Percentiles rank a stretch among this genome's conserved stretches.
These are phyloP conservation scores for Magnolia officinalis DNA, from an alignment of 164 flowering plant species.

Conservation along the genomic window DNA sequence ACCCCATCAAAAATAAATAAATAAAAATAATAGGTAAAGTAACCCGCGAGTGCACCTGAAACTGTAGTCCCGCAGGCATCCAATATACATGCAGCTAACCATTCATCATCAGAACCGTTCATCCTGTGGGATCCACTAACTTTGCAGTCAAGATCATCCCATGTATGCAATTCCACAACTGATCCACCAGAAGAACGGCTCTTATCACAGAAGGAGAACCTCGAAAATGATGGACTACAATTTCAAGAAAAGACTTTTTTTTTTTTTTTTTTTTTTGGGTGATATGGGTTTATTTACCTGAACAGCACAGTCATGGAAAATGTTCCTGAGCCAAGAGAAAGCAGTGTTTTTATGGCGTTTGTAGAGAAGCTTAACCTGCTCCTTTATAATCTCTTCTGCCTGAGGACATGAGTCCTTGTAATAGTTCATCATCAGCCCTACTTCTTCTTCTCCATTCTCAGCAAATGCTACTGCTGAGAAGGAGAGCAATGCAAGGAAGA, in stretches of 20 bases:
- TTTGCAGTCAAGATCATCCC: background rate
- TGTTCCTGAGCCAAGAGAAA: constrained; percentile 97
- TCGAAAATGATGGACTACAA: background rate
- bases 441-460: constrained; percentile 41
- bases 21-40: background rate
- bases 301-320: constrained; percentile 99
- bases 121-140: no score
- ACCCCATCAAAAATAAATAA: background rate
- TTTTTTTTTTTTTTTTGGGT: background rate
- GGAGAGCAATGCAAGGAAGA: constrained; percentile 40
- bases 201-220: background rate
- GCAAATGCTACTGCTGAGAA: constrained; percentile 42
- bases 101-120: background rate
- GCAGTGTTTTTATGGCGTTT: constrained; percentile 99
- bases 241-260: background rate
- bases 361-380: constrained; percentile 91
- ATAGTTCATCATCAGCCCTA: constrained; percentile 80
- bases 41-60: background rate
- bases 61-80: background rate
- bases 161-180: constrained; percentile 3
- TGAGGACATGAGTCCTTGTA: constrained; percentile 94
- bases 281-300: constrained; percentile 34
- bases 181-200: background rate
- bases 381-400: constrained; percentile 87
- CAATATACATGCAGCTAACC: background rate